Evolutionary conservation across 306 rosid species (phyloP), one percentile per base, ranked within the genome.

Genomic region (Sesbania bispinosa): DNA sequence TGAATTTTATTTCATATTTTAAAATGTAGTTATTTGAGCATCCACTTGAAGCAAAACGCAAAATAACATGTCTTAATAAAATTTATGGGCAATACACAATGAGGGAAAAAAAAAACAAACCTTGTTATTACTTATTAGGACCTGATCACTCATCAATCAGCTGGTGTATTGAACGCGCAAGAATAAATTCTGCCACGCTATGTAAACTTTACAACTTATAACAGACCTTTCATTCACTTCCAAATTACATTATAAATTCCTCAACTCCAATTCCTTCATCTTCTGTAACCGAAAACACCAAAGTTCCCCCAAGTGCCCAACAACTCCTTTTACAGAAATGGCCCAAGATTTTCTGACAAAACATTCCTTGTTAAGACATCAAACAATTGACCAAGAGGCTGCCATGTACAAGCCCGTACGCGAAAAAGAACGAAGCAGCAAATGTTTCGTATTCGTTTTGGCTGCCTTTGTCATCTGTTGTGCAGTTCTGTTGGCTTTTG

Each of bases 401-500:
- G 62, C 79, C 11, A 64, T 82, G 14, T 60, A 77, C 74, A 79
- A 48, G 51, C 46, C 75, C 33, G 75, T 52, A 7, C 70, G 59
- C 10, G 11, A 63, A 7, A 9, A 75, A 10, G 84, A 89, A 41
- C 41, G 86, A 27, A 84, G 67, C 77, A 80, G 73, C 82, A 90
- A 84, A 74, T 82, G 93, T 54, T 88, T 90, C 61, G 80, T 93
- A 4, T 83, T 64, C 63, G 0, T 82, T 24, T 84, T 93, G 10
- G 32, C 88, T 0, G 14, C 14, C 0, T 62, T 90, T 33, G 96
- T 90, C 29, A 0, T 82, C 29, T 76, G 35, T 5, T 20, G 74
- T 57, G 67, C 83, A 13, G 4, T 77, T 64, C 0, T 87, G 0
- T 32, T 93, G 14, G 43, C 83, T 45, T 79, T 83, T 7, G 84